Evolutionary conservation across 768 basidiomycete species (phyloP).

Genomic region (Phlegmacium glaucopus): DNA sequence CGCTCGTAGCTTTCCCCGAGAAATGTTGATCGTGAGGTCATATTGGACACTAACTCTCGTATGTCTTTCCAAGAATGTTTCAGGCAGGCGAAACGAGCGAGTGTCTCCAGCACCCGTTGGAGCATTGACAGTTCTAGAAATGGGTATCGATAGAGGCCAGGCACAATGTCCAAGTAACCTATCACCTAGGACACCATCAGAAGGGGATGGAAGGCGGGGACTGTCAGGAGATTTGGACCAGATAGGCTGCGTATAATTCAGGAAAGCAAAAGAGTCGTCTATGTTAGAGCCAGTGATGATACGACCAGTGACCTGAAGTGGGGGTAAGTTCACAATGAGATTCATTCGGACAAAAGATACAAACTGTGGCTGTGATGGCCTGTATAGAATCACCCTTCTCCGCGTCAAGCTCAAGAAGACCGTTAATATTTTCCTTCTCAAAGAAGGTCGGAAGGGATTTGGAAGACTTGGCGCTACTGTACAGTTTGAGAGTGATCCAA

Average conservation of each 20-base stretch:
- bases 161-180: conserved; percentile 45
- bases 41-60: conserved; percentile 48
- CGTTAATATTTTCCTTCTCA: conserved; percentile 52
- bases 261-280: conserved; percentile 42
- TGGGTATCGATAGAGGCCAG: conserved; percentile 46
- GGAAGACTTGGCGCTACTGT: conserved; percentile 50
- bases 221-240: conserved; percentile 44
- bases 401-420: conserved; percentile 42
- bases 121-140: conserved; percentile 40
- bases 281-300: conserved; percentile 46
- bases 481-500: conserved; percentile 43
- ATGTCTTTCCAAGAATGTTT: conserved; percentile 51
- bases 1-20: conserved; percentile 44
- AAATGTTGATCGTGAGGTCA: conserved; percentile 43
- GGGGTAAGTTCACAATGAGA: not conserved
- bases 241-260: conserved; percentile 39
- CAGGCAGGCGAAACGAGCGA: conserved; percentile 41
- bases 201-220: conserved; percentile 39
- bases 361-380: conserved; percentile 40
- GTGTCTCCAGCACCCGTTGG: conserved; percentile 34
- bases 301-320: conserved; percentile 43
- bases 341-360: conserved; percentile 9
- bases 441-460: conserved; percentile 50
- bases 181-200: conserved; percentile 34
- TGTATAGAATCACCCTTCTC: conserved; percentile 53